Evolutionary conservation across 768 basidiomycete genomes (phyloP), one percentile per base, ranked within the genome.

Genomic region (Suillus decipiens): DNA sequence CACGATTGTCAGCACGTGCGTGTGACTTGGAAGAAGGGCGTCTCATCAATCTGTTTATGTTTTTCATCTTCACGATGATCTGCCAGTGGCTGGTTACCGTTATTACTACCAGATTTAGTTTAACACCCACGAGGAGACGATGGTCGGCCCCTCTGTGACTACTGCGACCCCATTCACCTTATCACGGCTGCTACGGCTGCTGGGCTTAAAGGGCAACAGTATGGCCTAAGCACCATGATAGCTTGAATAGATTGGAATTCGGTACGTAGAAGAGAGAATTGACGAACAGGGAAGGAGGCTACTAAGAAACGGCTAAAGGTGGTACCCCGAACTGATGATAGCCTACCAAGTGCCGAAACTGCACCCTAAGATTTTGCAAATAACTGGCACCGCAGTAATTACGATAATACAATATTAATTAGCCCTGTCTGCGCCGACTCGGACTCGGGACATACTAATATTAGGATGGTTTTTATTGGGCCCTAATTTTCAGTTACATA

Each of bases 1-100:
- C 14, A 42, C 53, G 62, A 34, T 10, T 11, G 57, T 63, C 28
- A n/a, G 41, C 8, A 60, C 58, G n/a, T 41, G 42, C 58, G n/a
- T 41, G 42, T 43, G 28, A 3, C 28, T 28, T 1, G 28, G 28
- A 28, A 28, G 28, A 28, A 28, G 28, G 47, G 5, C 24, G 57
- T 7, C 36, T 24, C 17, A 50, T 59, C 11, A 60, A 63, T 39
- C 14, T 63, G 3, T 51, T 63, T 28, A 33, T 50, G 19, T 24
- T 63, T 48, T 22, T 63, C 15, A 47, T 48, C 10, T 11, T 53
- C 28, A 47, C 34, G 14, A 7, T 59, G 5, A 39, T 59, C 2
- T 33, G n/a, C n/a, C n/a, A n/a, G n/a, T n/a, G 56, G 31, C 9
- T 59, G 10, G 47, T 63, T 1, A 63, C 47, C 15, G 34, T 33